These are phyloP conservation scores for Phlebiopsis gigantea DNA, from an alignment of 768 basidiomycete genomes.

Conservation along the genomic window DNA sequence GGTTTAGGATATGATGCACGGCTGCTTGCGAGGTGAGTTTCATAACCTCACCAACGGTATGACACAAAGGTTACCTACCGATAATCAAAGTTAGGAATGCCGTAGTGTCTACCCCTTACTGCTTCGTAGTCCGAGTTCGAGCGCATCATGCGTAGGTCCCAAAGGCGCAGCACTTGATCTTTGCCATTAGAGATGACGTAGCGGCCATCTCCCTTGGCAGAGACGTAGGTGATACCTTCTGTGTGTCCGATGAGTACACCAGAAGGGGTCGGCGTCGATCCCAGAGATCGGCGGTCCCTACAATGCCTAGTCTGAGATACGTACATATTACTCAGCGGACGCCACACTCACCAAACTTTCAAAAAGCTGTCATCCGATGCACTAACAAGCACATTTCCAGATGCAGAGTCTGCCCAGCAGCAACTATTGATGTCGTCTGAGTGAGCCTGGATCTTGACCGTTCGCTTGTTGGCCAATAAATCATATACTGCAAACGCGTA, in stretches of 20 bases:
- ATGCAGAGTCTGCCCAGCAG: conserved; percentile 91
- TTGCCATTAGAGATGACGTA: conserved; percentile 96
- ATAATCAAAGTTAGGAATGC: conserved; percentile 69
- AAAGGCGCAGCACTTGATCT: conserved; percentile 86
- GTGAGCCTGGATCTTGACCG: conserved; percentile 86
- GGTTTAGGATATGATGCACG: conserved; percentile 64
- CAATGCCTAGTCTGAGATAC: not conserved
- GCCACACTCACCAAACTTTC: conserved; percentile 78
- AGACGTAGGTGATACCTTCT: conserved; percentile 92
- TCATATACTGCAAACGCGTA: conserved; percentile 71
- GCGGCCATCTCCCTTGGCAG: conserved; percentile 93
- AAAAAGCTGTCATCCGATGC: conserved; percentile 93
- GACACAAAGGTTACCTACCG: conserved; percentile 42
- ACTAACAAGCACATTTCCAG: conserved; percentile 91
- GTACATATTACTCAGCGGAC: too few species aligned
- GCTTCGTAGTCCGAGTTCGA: conserved; percentile 62
- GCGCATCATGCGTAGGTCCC: conserved; percentile 94
- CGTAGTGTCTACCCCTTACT: conserved; percentile 46
- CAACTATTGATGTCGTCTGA: conserved; percentile 90
- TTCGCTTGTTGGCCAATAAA: conserved; percentile 69
- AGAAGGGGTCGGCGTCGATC: conserved; percentile 63
- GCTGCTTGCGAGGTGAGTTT: conserved; percentile 29
- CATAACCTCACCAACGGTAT: conserved; percentile 1
- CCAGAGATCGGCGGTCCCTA: conserved; percentile 50
- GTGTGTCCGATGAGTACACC: conserved; percentile 95